A percentile compares a stretch with the other conserved stretches of the same genome.
phyloP scores from a whole-genome alignment of 1,139 yeast genomes.

The Zygoascus meyerae region DNA sequence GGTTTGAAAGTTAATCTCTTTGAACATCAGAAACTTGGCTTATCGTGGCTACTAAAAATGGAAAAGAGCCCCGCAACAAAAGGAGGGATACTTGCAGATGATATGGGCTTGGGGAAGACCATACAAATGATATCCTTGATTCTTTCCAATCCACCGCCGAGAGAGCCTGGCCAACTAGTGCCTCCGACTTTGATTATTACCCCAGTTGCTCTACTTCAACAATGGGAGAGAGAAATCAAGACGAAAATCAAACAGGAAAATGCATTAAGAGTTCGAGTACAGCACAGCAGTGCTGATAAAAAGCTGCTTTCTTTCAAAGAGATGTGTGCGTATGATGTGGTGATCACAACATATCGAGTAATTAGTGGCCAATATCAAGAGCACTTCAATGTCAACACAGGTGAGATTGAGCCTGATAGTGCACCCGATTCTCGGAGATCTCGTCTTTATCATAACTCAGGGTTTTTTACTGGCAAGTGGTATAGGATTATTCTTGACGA shows the following conservation, averaged over 20 bases:
- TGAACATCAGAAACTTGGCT: conserved; percentile 82
- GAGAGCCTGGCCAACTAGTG: conserved; percentile 14
- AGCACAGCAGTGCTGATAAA: conserved; percentile 47
- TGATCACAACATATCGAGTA: conserved; percentile 75
- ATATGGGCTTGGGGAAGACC: conserved; percentile 93
- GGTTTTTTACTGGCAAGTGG: conserved; percentile 57
- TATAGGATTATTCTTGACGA: conserved; percentile 80
- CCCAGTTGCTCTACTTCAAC: conserved; percentile 73
- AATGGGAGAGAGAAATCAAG: conserved; percentile 76
- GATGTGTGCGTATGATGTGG: conserved; percentile 57
- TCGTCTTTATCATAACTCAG: conserved; percentile 39
- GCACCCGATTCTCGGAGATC: conserved; percentile 7
- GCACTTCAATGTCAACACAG: conserved; percentile 30
- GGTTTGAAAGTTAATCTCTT: conserved; percentile 59
- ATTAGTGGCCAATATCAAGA: conserved; percentile 42
- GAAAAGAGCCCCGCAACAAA: conserved; percentile 53
- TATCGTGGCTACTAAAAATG: conserved; percentile 71
- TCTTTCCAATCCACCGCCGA: conserved; percentile 46
- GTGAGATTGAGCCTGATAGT: conserved; percentile 23
- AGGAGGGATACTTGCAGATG: conserved; percentile 89
- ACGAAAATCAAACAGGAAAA: conserved; percentile 51
- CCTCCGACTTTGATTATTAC: conserved; percentile 66
- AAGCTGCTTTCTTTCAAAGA: conserved; percentile 38
- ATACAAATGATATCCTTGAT: conserved; percentile 71
- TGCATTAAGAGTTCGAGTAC: conserved; percentile 48